phyloP scores from a whole-genome alignment of 768 basidiomycete species.

The Tephrocybe sp. region DNA sequence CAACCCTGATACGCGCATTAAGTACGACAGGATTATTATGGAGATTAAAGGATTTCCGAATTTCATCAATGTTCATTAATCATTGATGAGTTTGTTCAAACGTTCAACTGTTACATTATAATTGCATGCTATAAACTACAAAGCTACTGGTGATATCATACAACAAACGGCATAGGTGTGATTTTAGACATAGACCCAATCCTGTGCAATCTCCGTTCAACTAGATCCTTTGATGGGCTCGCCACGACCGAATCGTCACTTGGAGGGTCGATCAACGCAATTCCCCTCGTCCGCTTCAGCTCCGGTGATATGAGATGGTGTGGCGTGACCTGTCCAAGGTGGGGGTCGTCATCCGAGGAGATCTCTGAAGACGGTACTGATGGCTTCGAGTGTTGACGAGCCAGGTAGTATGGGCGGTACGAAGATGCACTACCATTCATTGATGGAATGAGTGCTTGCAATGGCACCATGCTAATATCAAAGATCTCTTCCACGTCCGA shows the following conservation, averaged over 20 bases:
- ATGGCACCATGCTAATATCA: neutral
- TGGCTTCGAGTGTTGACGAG: conserved; percentile 1
- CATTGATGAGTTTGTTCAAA: no score
- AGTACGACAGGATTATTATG: no score
- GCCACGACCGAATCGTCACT: conserved; percentile 48
- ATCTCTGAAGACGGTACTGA: conserved; percentile 24
- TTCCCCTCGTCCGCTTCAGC: conserved; percentile 36
- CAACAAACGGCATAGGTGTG: conserved; percentile 11
- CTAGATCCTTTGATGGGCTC: conserved; percentile 49
- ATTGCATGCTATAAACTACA: no score
- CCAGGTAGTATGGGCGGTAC: conserved; percentile 5
- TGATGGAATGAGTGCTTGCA: conserved; percentile 1
- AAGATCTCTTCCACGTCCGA: conserved; percentile 2
- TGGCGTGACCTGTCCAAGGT: conserved; percentile 68
- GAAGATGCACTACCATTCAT: neutral
- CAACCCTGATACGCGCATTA: no score
- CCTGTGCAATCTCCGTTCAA: conserved; percentile 39
- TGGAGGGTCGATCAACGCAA: conserved; percentile 32
- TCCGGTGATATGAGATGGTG: conserved; percentile 65
- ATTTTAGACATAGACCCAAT: conserved; percentile 20
- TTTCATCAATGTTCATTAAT: no score
- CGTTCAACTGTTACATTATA: no score
- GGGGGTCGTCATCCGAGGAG: conserved; percentile 68
- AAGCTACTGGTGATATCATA: neutral
- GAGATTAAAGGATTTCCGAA: no score